A percentile compares a stretch with the other conserved stretches of the same genome.
Evolutionary conservation across 257 asterid genomes (phyloP).

Genomic region (Rehmannia glutinosa): DNA sequence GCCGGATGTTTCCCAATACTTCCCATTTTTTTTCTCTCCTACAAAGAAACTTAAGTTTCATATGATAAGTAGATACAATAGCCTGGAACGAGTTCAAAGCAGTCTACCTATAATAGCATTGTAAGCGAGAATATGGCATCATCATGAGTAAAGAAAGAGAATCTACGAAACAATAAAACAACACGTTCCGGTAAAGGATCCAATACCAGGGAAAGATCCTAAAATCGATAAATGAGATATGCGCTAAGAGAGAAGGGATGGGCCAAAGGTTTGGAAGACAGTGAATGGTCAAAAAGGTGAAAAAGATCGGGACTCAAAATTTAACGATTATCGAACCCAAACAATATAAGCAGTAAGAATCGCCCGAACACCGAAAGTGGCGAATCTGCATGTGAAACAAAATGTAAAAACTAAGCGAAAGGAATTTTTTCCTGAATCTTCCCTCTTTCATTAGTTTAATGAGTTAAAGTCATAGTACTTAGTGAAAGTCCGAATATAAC

Average conservation of each 20-base stretch:
- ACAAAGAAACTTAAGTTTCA: too few relatives aligned
- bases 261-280: too few relatives aligned
- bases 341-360: background rate
- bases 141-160: too few relatives aligned
- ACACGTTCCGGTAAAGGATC: background rate
- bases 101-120: too few relatives aligned
- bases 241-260: conserved; percentile 4
- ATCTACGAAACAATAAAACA: too few relatives aligned
- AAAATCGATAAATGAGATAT: background rate
- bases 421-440: background rate
- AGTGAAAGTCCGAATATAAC: background rate
- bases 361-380: conserved; percentile 6
- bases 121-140: too few relatives aligned
- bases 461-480: background rate
- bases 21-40: too few relatives aligned
- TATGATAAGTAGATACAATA: too few relatives aligned
- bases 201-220: background rate
- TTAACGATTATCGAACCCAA: background rate
- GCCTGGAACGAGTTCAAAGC: too few relatives aligned
- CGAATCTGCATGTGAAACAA: background rate
- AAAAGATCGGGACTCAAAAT: background rate
- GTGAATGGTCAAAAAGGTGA: background rate
- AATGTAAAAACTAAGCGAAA: background rate
- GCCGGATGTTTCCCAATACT: too few relatives aligned
- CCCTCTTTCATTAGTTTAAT: background rate